Evolutionary conservation across 768 basidiomycete species (phyloP), one percentile per base, ranked within the genome.

Genomic region (Tubosaeta brunneosetosa): DNA sequence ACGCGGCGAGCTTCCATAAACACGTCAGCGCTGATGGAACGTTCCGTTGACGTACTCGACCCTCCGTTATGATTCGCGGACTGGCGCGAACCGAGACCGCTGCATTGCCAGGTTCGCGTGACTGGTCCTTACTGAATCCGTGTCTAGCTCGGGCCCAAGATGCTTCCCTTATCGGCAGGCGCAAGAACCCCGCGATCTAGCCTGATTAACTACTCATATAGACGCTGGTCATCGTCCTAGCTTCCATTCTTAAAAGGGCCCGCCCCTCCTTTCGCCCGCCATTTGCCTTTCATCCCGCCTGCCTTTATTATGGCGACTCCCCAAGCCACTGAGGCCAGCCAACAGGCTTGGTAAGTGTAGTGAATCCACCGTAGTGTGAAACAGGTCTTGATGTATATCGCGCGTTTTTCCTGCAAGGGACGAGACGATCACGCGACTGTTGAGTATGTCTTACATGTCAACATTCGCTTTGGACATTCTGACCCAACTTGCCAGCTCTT

Each of bases 311-410:
- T 69, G 67, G 69, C 70, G 69, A 79, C 83, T 78, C 77, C 82
- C 74, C 77, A 79, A 63, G 67, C 76, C 73, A 78, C 71, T 55
- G 83, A 83, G 74, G 74, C 74, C 53, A 82, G 73, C 68, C 80
- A 83, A 66, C 82, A 82, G 66, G 73, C 81, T 57, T 88, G 86
- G 85, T 85, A 54, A 66, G 81, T 74, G 49, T 56, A 51, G 44
- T 34, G 33, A 19, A 46, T 55, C 25, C 49, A 56, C 43, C 57
- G 55, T 33, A 11, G 53, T 27, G 40, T 41, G 34, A 40, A 47
- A 52, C 36, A 59, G 51, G 49, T 52, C 49, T 60, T 65, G 46
- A 60, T 57, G 47, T 58, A 45, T 47, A 56, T 45, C 26, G 49
- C 53, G 40, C 58, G 51, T 56, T 59, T 59, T 59, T 52, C n/a